Percentiles rank a stretch among this genome's conserved stretches.
phyloP scores from a whole-genome alignment of 495 filamentous ascomycete genomes.

The Podospora pseudopauciseta region DNA sequence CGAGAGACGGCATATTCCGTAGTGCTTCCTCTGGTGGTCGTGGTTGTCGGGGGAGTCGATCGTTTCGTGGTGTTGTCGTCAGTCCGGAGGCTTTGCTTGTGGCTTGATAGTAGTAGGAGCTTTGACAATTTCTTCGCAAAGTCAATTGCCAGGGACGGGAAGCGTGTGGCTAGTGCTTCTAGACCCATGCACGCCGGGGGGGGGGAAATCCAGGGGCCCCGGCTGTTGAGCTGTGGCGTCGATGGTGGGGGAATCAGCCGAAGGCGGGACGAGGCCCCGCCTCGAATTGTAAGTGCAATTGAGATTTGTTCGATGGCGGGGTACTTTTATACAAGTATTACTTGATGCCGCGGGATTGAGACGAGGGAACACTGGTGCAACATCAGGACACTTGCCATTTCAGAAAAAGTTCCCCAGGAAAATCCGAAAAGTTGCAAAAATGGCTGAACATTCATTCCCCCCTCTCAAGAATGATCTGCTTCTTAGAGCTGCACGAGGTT shows the following conservation, averaged over 20 bases:
- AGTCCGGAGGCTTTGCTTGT: background rate
- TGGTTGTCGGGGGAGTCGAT: background rate
- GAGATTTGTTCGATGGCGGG: conserved; percentile 4
- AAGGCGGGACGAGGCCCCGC: background rate
- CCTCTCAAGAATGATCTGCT: conserved; percentile 88
- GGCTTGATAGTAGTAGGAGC: background rate
- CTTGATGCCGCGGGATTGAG: background rate
- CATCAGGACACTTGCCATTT: conserved; percentile 4
- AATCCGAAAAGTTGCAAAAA: conserved; percentile 11
- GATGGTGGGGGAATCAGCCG: conserved; percentile 4
- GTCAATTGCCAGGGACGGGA: background rate
- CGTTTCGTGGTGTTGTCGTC: background rate
- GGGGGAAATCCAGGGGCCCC: background rate
- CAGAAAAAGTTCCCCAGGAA: background rate
- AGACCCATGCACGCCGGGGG: background rate
- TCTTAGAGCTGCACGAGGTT: conserved; percentile 83
- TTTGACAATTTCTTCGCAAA: background rate
- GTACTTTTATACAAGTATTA: conserved; percentile 6
- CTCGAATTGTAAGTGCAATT: background rate
- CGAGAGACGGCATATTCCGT: background rate
- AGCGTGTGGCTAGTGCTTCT: background rate
- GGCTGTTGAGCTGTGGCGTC: background rate
- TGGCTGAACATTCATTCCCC: conserved; percentile 53
- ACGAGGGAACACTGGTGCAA: background rate
- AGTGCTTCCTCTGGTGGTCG: background rate